phyloP scores from a whole-genome alignment of 2,329 filamentous ascomycete species.

The Onygena corvina region DNA sequence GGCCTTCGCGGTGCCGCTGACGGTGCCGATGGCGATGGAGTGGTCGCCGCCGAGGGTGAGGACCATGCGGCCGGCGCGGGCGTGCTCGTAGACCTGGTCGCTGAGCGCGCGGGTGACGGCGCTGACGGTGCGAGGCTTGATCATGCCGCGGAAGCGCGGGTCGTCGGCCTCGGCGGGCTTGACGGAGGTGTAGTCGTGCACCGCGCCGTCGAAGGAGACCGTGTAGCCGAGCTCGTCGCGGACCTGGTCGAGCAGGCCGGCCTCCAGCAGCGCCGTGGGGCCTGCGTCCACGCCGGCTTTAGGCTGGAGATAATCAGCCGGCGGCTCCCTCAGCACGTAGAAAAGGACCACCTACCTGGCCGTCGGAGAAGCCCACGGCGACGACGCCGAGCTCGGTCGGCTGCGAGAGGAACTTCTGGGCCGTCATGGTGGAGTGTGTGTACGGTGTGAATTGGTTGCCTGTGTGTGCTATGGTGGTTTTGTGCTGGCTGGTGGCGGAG shows the following conservation, averaged over 20 bases:
- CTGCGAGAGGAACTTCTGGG: constrained; percentile 65
- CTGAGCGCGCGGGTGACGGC: constrained; percentile 70
- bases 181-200: constrained; percentile 70
- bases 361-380: constrained; percentile 90
- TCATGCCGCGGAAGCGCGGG: constrained; percentile 80
- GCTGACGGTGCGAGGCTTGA: constrained; percentile 76
- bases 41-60: constrained; percentile 93
- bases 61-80: constrained; percentile 69
- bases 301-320: constrained; percentile 42
- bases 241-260: constrained; percentile 74
- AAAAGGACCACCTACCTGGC: constrained; percentile 55
- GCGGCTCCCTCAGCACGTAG: neutral
- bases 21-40: constrained; percentile 87
- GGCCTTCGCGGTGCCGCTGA: constrained; percentile 76
- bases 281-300: constrained; percentile 87
- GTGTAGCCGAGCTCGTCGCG: constrained; percentile 77
- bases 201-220: constrained; percentile 67
- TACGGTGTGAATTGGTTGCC: no score
- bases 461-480: neutral
- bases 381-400: constrained; percentile 77
- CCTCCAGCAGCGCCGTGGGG: constrained; percentile 75
- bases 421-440: constrained; percentile 37
- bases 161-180: constrained; percentile 45
- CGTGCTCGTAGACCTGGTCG: constrained; percentile 77
- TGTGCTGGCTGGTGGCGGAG: neutral